Percentiles rank a stretch among this genome's conserved stretches.
Conservation (phyloP, 805 yeast species). For the Metschnikowia drakensbergensis region DNA sequence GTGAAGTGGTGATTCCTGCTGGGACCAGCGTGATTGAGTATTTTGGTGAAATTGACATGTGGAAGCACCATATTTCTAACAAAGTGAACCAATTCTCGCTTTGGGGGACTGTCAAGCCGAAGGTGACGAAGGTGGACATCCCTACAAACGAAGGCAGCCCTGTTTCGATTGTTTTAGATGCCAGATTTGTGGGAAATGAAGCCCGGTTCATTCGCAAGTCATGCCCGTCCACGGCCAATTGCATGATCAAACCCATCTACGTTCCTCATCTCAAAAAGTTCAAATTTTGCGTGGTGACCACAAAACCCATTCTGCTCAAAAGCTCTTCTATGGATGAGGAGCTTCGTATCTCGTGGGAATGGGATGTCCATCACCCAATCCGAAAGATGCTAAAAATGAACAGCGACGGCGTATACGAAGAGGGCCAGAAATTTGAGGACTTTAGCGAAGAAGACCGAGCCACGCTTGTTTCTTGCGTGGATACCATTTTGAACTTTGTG, state of each 20-base stretch:
- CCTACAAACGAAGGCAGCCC: background rate
- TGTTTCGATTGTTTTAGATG: constrained; percentile 69
- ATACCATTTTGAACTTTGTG: constrained; percentile 54
- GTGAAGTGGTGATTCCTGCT: constrained; percentile 30
- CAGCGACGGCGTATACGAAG: constrained; percentile 19
- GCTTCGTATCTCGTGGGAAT: constrained; percentile 79
- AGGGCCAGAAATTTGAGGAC: constrained; percentile 48
- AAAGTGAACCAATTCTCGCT: constrained; percentile 70
- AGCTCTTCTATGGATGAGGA: constrained; percentile 47
- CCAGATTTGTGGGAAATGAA: constrained; percentile 74
- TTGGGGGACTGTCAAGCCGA: constrained; percentile 62
- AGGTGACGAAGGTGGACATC: constrained; percentile 35
- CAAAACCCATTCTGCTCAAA: constrained; percentile 44
- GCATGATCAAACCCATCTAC: constrained; percentile 52
- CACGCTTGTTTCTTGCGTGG: constrained; percentile 56
- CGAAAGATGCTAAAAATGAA: constrained; percentile 40
- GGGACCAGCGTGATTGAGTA: constrained; percentile 57
- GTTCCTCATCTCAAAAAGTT: constrained; percentile 37
- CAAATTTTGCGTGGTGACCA: constrained; percentile 55
- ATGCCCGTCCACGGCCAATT: constrained; percentile 64
- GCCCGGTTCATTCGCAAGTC: constrained; percentile 72
- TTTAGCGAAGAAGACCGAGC: constrained; percentile 52
- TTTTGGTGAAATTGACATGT: constrained; percentile 69
- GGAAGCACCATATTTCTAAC: constrained; percentile 59
- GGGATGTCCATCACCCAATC: constrained; percentile 82